Conservation (phyloP, 495 filamentous ascomycete genomes). For the Friedmanniomyces simplex region DNA sequence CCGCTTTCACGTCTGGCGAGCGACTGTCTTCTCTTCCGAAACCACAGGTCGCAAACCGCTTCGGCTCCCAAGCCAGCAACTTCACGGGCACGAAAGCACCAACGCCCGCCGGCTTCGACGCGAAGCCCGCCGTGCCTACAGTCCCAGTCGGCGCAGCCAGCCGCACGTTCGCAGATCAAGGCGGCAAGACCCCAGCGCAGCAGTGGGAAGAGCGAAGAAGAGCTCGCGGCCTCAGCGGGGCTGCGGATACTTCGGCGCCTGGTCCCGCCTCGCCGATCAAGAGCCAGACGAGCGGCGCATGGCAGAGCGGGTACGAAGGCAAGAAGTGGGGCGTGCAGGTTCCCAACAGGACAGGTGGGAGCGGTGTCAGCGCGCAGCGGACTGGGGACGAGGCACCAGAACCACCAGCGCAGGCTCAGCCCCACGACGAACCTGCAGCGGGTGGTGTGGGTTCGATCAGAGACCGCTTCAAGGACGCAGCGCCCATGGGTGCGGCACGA, state of each 20-base stretch:
- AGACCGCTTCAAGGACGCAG: slow-evolving; percentile 63
- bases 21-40: slow-evolving; percentile 82
- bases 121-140: slow-evolving; percentile 36
- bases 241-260: slow-evolving; percentile 31
- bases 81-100: slow-evolving; percentile 86
- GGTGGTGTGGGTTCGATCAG: slow-evolving; percentile 59
- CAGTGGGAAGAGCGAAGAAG: slow-evolving; percentile 93
- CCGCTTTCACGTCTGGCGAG: slow-evolving; percentile 54
- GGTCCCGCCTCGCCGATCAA: slow-evolving; percentile 44
- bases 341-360: slow-evolving; percentile 57
- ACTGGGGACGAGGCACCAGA: slow-evolving; percentile 10
- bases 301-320: slow-evolving; percentile 82
- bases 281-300: slow-evolving; percentile 61
- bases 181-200: slow-evolving; percentile 92
- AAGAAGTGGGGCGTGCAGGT: slow-evolving; percentile 82
- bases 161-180: slow-evolving; percentile 85
- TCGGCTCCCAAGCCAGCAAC: slow-evolving; percentile 51
- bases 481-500: slow-evolving; percentile 52
- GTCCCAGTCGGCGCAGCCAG: slow-evolving; percentile 68
- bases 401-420: slow-evolving; percentile 39
- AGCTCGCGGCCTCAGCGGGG: slow-evolving; percentile 49
- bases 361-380: slow-evolving; percentile 39
- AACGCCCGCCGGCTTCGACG: slow-evolving; percentile 58
- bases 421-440: slow-evolving; percentile 39
- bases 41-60: slow-evolving; percentile 84